phyloP scores from a whole-genome alignment of 306 rosid genomes.

The Malus fusca region DNA sequence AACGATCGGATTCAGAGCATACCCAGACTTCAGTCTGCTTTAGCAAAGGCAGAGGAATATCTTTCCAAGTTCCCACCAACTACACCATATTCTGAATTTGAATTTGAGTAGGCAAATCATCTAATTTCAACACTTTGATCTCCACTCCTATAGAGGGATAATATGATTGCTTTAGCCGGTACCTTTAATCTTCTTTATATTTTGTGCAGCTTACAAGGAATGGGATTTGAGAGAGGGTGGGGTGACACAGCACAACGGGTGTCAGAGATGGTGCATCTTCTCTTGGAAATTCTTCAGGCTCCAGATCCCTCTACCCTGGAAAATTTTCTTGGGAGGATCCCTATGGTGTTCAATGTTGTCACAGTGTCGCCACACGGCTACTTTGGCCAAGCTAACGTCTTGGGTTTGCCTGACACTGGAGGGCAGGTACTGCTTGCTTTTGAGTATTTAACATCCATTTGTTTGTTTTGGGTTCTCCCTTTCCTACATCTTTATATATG shows the following conservation, averaged over 20 bases:
- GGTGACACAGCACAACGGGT: slow-evolving; percentile 60
- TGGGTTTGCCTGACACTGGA: slow-evolving; percentile 98
- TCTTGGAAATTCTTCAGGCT: slow-evolving; percentile 69
- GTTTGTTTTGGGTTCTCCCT: background rate
- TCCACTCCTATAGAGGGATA: background rate
- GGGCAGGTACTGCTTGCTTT: slow-evolving; percentile 61
- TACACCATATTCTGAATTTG: slow-evolving; percentile 48
- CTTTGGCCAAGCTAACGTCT: slow-evolving; percentile 94
- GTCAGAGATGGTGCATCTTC: slow-evolving; percentile 58
- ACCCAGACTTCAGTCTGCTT: slow-evolving; percentile 58
- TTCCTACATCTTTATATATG: background rate
- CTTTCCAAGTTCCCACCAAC: slow-evolving; percentile 41
- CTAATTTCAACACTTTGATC: background rate
- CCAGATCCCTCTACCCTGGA: slow-evolving; percentile 80
- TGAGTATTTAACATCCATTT: background rate
- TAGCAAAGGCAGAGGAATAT: slow-evolving; percentile 73
- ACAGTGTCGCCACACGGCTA: slow-evolving; percentile 86
- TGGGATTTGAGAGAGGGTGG: slow-evolving; percentile 86
- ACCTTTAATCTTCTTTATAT: background rate
- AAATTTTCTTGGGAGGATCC: slow-evolving; percentile 82
- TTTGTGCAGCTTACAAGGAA: slow-evolving; percentile 56
- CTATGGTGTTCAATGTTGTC: slow-evolving; percentile 91
- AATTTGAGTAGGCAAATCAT: slow-evolving; percentile 42
- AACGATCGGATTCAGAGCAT: slow-evolving; percentile 64
- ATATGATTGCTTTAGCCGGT: background rate